Evolutionary conservation across 2,329 filamentous ascomycete species (phyloP).

Genomic region (Claviceps pazoutovae): DNA sequence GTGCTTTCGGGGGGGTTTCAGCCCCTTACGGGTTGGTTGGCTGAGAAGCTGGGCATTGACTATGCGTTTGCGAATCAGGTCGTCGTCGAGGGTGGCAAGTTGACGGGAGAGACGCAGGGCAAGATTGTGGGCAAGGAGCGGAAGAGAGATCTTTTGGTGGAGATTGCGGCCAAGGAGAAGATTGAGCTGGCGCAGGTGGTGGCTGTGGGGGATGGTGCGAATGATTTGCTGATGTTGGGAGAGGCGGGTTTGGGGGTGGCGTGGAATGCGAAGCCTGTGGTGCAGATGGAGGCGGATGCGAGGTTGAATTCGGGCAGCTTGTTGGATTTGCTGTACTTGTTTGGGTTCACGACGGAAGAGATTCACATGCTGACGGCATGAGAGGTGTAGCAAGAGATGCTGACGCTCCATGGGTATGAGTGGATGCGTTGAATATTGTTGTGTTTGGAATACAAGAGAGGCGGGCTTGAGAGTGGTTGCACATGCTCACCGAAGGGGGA

Average conservation of each 20-base stretch:
- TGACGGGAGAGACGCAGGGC: slow-evolving; percentile 61
- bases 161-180: slow-evolving; percentile 55
- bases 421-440: no score
- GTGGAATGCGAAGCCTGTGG: slow-evolving; percentile 72
- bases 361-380: slow-evolving; percentile 13
- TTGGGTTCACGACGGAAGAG: slow-evolving; percentile 58
- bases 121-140: slow-evolving; percentile 63
- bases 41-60: slow-evolving; percentile 66
- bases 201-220: slow-evolving; percentile 69
- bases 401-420: no score
- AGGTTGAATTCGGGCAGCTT: slow-evolving; percentile 58
- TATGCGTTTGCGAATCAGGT: slow-evolving; percentile 83
- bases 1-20: slow-evolving; percentile 89
- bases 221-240: slow-evolving; percentile 68
- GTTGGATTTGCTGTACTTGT: slow-evolving; percentile 58
- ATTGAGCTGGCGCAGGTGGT: slow-evolving; percentile 53
- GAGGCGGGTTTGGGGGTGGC: slow-evolving; percentile 65
- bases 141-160: slow-evolving; percentile 56
- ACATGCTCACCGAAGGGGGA: no score
- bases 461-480: no score
- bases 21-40: slow-evolving; percentile 78
- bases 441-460: no score
- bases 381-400: neutral
- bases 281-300: slow-evolving; percentile 63
- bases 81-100: slow-evolving; percentile 41